phyloP scores from a whole-genome alignment of 192 early-diverging fungal species.

The Coemansia sp. region DNA sequence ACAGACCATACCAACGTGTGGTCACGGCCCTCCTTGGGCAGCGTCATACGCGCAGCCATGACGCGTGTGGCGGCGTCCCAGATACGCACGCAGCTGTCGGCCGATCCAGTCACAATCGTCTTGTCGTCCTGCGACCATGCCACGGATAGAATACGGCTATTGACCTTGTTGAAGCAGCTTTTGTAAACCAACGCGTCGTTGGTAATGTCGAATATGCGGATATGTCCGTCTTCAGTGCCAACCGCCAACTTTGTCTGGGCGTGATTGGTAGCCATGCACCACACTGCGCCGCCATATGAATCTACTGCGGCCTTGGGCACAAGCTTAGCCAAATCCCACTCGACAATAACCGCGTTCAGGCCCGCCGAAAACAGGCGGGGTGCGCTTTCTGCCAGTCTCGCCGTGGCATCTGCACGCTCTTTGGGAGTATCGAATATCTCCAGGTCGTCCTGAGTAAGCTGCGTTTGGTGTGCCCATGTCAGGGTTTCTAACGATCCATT shows the following conservation, averaged over 20 bases:
- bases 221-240: constrained; percentile 91
- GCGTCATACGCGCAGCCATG: constrained; percentile 68
- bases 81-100: constrained; percentile 75
- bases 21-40: constrained; percentile 67
- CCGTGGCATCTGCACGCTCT: constrained; percentile 55
- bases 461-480: constrained; percentile 79
- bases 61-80: constrained; percentile 63
- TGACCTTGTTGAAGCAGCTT: constrained; percentile 63
- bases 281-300: constrained; percentile 88
- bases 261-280: constrained; percentile 87
- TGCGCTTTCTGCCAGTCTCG: constrained; percentile 51
- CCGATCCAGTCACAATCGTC: constrained; percentile 77
- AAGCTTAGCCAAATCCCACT: constrained; percentile 79
- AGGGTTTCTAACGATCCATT: constrained; percentile 73
- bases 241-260: constrained; percentile 77
- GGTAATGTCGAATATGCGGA: constrained; percentile 84
- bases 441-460: constrained; percentile 59
- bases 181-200: constrained; percentile 68
- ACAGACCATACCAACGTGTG: constrained; percentile 92
- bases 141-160: constrained; percentile 77
- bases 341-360: constrained; percentile 78
- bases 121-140: constrained; percentile 77
- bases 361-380: constrained; percentile 88
- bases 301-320: constrained; percentile 67
- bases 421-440: constrained; percentile 68